phyloP scores from a whole-genome alignment of 2,329 filamentous ascomycete species.

The Ceratocystis huliohia region DNA sequence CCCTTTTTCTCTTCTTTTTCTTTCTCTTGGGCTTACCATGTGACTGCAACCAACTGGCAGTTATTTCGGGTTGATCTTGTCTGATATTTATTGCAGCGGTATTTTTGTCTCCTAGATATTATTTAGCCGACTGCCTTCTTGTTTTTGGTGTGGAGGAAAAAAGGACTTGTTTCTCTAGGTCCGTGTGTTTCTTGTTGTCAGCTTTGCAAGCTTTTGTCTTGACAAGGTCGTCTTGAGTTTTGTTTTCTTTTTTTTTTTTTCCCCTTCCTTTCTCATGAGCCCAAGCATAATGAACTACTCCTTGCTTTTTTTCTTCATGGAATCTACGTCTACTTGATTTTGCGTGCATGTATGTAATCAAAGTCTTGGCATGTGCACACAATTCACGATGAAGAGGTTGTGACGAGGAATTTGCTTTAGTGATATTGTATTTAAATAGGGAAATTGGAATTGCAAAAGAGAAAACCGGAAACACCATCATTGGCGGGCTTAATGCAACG shows the following conservation, averaged over 20 bases:
- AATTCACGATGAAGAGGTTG: too few species aligned
- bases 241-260: neutral
- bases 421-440: too few species aligned
- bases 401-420: too few species aligned
- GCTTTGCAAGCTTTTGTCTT: neutral
- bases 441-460: too few species aligned
- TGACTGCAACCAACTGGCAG: neutral
- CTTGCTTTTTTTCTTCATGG: neutral
- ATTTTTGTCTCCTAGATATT: neutral
- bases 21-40: neutral
- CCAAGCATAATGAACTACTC: slow-evolving; percentile 15
- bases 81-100: slow-evolving; percentile 4
- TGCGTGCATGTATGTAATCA: neutral
- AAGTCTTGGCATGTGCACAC: neutral
- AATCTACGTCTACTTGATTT: neutral
- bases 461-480: too few species aligned
- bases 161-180: neutral
- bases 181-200: neutral
- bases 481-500: too few species aligned
- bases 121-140: neutral
- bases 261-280: slow-evolving; percentile 6
- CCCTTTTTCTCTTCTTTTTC: neutral
- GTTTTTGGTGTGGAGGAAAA: slow-evolving; percentile 5
- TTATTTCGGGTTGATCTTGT: neutral
- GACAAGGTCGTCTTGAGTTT: neutral